phyloP scores from a whole-genome alignment of 148 eudicot species.

The Chenopodium formosanum region DNA sequence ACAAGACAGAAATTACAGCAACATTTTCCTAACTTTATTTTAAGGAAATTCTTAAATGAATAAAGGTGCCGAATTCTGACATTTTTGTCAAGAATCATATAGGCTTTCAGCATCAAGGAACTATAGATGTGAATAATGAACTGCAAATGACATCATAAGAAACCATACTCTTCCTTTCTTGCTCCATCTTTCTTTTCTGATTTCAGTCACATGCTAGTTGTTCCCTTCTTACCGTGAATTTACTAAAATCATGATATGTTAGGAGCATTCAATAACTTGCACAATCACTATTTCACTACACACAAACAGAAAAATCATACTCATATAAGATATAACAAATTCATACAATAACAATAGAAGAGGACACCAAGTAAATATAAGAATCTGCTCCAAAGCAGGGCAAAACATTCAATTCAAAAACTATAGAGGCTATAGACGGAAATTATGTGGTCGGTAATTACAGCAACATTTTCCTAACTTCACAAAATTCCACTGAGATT shows the following conservation, averaged over 20 bases:
- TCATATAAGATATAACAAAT: neutral
- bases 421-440: neutral
- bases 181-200: constrained; percentile 1
- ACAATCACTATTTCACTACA: neutral
- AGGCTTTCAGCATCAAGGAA: constrained; percentile 7
- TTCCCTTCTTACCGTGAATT: neutral
- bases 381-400: constrained; percentile 6
- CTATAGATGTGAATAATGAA: constrained; percentile 6
- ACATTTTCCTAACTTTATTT: neutral
- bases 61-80: neutral
- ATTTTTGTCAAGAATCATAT: constrained; percentile 2
- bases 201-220: neutral
- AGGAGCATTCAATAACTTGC: neutral
- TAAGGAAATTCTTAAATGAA: neutral
- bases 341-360: neutral
- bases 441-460: constrained; percentile 3
- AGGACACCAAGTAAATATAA: neutral
- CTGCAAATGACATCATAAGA: constrained; percentile 10
- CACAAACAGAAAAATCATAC: neutral
- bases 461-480: no score
- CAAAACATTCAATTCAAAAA: no score
- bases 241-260: neutral
- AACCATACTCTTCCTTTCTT: neutral
- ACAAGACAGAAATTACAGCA: neutral
- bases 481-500: no score